These are phyloP conservation scores for Blastocystis sp. DNA, from an alignment of 352 stramenopile species.

Conservation along the genomic window DNA sequence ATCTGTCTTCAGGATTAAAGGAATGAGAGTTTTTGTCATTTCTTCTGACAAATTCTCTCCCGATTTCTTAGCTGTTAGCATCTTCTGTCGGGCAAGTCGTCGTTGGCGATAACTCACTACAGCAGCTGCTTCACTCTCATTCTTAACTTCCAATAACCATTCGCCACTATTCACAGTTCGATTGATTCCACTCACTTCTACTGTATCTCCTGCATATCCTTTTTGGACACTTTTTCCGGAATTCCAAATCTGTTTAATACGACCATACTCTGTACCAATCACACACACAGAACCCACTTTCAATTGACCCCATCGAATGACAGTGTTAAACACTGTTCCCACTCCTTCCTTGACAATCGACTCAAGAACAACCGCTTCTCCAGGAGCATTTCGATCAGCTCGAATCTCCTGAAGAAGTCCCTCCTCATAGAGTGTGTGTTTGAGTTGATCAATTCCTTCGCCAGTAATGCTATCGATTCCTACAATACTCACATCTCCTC, in stretches of 20 bases:
- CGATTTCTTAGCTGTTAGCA: slow-evolving; percentile 64
- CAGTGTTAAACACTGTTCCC: slow-evolving; percentile 84
- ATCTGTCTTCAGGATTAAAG: slow-evolving; percentile 94
- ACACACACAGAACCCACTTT: slow-evolving; percentile 85
- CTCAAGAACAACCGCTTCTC: slow-evolving; percentile 90
- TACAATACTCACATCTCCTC: slow-evolving; percentile 83
- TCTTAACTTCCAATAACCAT: slow-evolving; percentile 69
- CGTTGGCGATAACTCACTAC: slow-evolving; percentile 21
- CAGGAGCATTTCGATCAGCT: slow-evolving; percentile 76
- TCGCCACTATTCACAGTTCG: slow-evolving; percentile 75
- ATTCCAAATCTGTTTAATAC: slow-evolving; percentile 77
- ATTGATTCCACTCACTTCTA: slow-evolving; percentile 79
- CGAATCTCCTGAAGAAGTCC: slow-evolving; percentile 89
- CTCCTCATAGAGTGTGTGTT: slow-evolving; percentile 90
- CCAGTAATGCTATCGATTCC: slow-evolving; percentile 89
- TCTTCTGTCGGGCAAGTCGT: slow-evolving; percentile 53
- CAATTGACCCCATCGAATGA: slow-evolving; percentile 93
- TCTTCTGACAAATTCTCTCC: slow-evolving; percentile 79
- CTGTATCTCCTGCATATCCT: slow-evolving; percentile 78
- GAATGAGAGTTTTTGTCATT: slow-evolving; percentile 71
- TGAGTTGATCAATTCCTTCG: slow-evolving; percentile 85
- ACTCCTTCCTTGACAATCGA: slow-evolving; percentile 84
- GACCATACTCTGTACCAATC: slow-evolving; percentile 84
- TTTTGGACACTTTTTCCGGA: slow-evolving; percentile 74
- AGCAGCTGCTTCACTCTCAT: slow-evolving; percentile 1